Evolutionary conservation across 1,284 basidiomycete genomes (phyloP).

Genomic region (Moesziomyces antarcticus): DNA sequence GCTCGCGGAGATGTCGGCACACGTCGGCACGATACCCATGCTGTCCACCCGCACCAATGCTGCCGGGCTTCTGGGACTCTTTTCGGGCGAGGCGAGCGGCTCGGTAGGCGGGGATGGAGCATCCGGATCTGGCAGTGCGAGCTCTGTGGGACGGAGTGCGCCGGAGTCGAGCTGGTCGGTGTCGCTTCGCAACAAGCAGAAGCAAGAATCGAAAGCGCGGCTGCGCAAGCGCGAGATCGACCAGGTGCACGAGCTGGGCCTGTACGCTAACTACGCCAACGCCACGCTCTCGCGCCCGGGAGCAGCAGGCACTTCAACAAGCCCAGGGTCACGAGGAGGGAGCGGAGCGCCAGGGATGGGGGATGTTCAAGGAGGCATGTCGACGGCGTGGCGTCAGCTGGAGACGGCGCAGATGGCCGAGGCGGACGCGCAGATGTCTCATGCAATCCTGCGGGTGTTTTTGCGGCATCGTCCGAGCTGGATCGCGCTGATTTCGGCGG

Average conservation of each 20-base stretch:
- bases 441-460: slow-evolving; percentile 28
- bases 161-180: slow-evolving; percentile 23
- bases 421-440: slow-evolving; percentile 10
- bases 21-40: slow-evolving; percentile 20
- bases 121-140: neutral
- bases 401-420: slow-evolving; percentile 9
- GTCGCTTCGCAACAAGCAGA: slow-evolving; percentile 39
- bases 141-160: slow-evolving; percentile 9
- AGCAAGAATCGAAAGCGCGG: slow-evolving; percentile 44
- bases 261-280: slow-evolving; percentile 22
- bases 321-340: neutral
- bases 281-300: slow-evolving; percentile 2
- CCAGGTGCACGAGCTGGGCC: slow-evolving; percentile 30
- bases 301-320: neutral
- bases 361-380: neutral
- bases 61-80: slow-evolving; percentile 1
- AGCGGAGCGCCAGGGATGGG: too few relatives aligned
- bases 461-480: slow-evolving; percentile 22
- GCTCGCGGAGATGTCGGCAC: slow-evolving; percentile 23
- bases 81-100: neutral
- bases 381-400: slow-evolving; percentile 8
- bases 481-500: slow-evolving; percentile 31
- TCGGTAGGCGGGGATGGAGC: neutral
- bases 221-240: slow-evolving; percentile 43
- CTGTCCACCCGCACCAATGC: neutral